A percentile compares a stretch with the other conserved stretches of the same genome.
phyloP scores from a whole-genome alignment of 2,329 filamentous ascomycete species.

The Alternaria angustiovoidea region DNA sequence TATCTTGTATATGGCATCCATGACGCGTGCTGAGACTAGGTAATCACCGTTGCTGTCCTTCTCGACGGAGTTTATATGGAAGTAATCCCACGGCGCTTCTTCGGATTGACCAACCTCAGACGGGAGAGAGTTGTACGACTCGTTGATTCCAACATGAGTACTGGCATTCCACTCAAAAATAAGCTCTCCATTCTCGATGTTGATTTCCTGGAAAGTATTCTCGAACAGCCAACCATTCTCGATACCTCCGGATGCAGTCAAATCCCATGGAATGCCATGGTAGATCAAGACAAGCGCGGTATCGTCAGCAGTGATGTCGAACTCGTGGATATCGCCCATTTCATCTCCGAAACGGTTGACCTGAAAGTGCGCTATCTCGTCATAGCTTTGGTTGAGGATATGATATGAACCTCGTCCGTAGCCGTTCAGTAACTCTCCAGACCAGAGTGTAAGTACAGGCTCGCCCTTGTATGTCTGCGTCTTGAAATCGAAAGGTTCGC shows the following conservation, averaged over 20 bases:
- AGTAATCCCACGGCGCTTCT: constrained; percentile 51
- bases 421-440: constrained; percentile 22
- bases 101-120: constrained; percentile 36
- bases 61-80: constrained; percentile 48
- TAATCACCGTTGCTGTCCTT: constrained; percentile 38
- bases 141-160: constrained; percentile 44
- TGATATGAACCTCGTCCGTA: constrained; percentile 22
- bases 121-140: constrained; percentile 32
- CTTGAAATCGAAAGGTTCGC: constrained; percentile 31
- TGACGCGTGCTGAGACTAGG: constrained; percentile 31
- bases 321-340: constrained; percentile 55
- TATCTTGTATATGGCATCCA: constrained; percentile 28
- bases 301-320: constrained; percentile 53
- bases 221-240: constrained; percentile 55
- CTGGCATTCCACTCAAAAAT: constrained; percentile 54
- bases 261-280: constrained; percentile 49
- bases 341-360: constrained; percentile 18
- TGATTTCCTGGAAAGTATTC: constrained; percentile 55
- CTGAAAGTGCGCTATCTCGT: constrained; percentile 26
- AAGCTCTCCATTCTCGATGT: constrained; percentile 52
- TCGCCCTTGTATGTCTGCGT: constrained; percentile 31
- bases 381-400: constrained; percentile 28
- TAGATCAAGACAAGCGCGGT: constrained; percentile 57
- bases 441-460: constrained; percentile 31
- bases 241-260: constrained; percentile 48